Percentiles rank a stretch among this genome's conserved stretches.
Conservation (phyloP, 1,139 yeast species). For the Debaryomycetaceae sp. region DNA sequence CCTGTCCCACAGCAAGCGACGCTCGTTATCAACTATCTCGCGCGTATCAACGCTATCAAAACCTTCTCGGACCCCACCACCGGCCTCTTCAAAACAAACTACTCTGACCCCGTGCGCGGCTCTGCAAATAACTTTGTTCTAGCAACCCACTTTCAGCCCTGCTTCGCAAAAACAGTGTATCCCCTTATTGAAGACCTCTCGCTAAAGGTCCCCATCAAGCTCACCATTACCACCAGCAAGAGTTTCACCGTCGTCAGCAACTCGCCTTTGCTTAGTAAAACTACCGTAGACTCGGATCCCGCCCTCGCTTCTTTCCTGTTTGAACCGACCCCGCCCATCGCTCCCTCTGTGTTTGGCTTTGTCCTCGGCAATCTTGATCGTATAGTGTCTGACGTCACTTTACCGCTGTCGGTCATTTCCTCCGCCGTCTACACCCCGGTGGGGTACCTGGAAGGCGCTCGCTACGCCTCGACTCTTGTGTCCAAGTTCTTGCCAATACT, state of each 20-base stretch:
- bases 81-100: slow-evolving; percentile 63
- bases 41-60: slow-evolving; percentile 43
- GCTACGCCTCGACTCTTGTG: slow-evolving; percentile 33
- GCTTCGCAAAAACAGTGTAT: slow-evolving; percentile 46
- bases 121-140: slow-evolving; percentile 37
- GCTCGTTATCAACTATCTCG: slow-evolving; percentile 28
- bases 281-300: slow-evolving; percentile 9
- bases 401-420: slow-evolving; percentile 18
- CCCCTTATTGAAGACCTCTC: slow-evolving; percentile 58
- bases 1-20: slow-evolving; percentile 1
- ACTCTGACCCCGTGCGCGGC: slow-evolving; percentile 38
- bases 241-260: slow-evolving; percentile 42
- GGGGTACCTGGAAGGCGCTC: slow-evolving; percentile 37
- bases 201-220: slow-evolving; percentile 39
- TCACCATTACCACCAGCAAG: slow-evolving; percentile 34
- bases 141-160: slow-evolving; percentile 66
- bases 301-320: slow-evolving; percentile 31
- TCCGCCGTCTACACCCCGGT: slow-evolving; percentile 36
- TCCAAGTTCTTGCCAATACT: slow-evolving; percentile 36
- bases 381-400: slow-evolving; percentile 20
- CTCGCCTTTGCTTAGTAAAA: slow-evolving; percentile 20
- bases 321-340: slow-evolving; percentile 43
- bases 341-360: slow-evolving; percentile 55
- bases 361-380: slow-evolving; percentile 54
- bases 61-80: slow-evolving; percentile 47